These are phyloP conservation scores for Heracleum sosnowskyi DNA, from an alignment of 129 eudicot genomes.

Conservation along the genomic window DNA sequence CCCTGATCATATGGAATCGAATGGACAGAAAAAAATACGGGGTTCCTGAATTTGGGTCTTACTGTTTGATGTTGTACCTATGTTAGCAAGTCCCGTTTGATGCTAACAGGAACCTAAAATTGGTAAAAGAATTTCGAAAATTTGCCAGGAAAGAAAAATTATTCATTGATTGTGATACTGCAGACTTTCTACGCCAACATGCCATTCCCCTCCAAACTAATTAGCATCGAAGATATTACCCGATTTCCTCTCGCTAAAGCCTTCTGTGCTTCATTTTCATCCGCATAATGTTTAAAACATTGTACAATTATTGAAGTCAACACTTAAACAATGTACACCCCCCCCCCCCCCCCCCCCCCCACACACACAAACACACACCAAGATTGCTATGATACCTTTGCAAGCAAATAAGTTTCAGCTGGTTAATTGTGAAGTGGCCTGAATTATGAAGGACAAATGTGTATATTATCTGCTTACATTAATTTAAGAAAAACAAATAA, in stretches of 20 bases:
- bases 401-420: not conserved
- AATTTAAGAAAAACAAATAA: not conserved
- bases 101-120: not conserved
- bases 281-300: not conserved
- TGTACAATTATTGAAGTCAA: not conserved
- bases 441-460: not conserved
- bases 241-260: not conserved
- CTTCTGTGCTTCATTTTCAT: not conserved
- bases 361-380: not conserved
- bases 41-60: not conserved
- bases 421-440: not conserved
- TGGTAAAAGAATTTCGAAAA: not conserved
- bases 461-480: not conserved
- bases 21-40: not conserved
- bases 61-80: not conserved
- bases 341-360: too few relatives aligned
- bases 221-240: not conserved
- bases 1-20: not conserved
- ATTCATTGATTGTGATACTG: not conserved
- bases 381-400: not conserved
- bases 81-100: not conserved
- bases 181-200: not conserved
- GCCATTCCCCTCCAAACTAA: not conserved
- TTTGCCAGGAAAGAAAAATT: not conserved
- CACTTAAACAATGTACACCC: not conserved